A percentile compares a stretch with the other conserved stretches of the same genome.
Evolutionary conservation across 208 protist species (phyloP).

Genomic region (Leishmania tropica): DNA sequence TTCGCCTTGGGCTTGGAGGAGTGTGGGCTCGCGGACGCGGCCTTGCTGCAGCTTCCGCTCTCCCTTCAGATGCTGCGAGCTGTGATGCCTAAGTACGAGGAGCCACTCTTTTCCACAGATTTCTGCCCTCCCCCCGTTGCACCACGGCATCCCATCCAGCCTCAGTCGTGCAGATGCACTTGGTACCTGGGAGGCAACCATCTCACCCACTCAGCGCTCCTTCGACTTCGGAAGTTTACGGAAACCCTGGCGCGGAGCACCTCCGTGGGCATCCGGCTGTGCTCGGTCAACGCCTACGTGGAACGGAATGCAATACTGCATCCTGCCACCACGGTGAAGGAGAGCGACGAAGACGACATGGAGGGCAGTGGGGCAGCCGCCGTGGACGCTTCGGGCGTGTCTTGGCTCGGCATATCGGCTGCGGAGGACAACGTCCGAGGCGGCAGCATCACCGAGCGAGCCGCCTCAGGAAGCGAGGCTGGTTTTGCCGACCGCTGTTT

Average conservation of each 20-base stretch:
- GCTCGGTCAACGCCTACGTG: slow-evolving; percentile 21
- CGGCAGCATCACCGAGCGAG: neutral
- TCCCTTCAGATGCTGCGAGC: neutral
- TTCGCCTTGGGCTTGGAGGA: slow-evolving; percentile 15
- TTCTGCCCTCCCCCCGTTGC: neutral
- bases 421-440: neutral
- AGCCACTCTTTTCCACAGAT: neutral
- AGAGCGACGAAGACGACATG: neutral
- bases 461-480: neutral
- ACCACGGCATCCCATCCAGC: neutral
- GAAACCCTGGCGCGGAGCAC: neutral
- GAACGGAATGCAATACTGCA: slow-evolving; percentile 29
- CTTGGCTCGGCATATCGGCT: neutral
- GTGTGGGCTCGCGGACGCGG: slow-evolving; percentile 10
- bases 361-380: neutral
- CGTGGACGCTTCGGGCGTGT: too few relatives aligned
- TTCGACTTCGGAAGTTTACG: slow-evolving; percentile 6
- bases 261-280: neutral
- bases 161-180: neutral
- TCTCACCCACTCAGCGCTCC: slow-evolving; percentile 8
- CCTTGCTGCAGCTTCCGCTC: neutral
- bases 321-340: neutral
- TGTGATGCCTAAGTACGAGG: neutral
- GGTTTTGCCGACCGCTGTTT: neutral
- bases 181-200: slow-evolving; percentile 20